phyloP scores from a whole-genome alignment of 768 basidiomycete species.

The Daedaleopsis sinensis region DNA sequence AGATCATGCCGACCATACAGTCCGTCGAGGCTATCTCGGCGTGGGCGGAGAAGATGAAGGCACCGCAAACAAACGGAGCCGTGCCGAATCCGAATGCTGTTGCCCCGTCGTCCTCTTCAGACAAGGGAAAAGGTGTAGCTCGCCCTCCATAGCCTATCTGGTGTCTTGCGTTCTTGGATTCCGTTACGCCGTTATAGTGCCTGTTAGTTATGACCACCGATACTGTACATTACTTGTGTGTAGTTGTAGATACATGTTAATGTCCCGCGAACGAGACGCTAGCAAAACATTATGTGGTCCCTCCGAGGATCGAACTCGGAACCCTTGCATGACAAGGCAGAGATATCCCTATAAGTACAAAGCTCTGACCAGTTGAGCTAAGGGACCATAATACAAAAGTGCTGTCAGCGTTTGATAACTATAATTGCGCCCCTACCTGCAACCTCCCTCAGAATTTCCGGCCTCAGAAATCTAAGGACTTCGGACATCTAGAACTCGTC shows the following conservation, averaged over 20 bases:
- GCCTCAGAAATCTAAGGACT: too few relatives aligned
- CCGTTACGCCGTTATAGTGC: not conserved
- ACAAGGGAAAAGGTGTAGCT: slow-evolving; percentile 4
- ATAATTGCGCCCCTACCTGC: too few relatives aligned
- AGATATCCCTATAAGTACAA: slow-evolving; percentile 62
- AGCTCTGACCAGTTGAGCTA: slow-evolving; percentile 65
- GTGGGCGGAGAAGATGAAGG: slow-evolving; percentile 20
- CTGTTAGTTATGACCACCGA: too few relatives aligned
- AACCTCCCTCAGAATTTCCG: too few relatives aligned
- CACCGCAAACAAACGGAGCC: not conserved
- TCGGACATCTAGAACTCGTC: too few relatives aligned
- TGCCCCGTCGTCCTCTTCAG: not conserved
- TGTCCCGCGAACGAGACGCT: not conserved
- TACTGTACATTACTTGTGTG: too few relatives aligned
- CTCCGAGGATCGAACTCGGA: slow-evolving; percentile 67
- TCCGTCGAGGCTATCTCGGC: slow-evolving; percentile 22
- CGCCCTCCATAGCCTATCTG: not conserved
- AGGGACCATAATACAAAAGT: slow-evolving; percentile 39
- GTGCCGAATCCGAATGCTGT: not conserved
- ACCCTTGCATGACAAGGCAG: slow-evolving; percentile 52
- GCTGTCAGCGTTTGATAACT: slow-evolving; percentile 18
- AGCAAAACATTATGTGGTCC: slow-evolving; percentile 39
- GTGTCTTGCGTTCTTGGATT: not conserved
- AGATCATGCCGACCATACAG: slow-evolving; percentile 19
- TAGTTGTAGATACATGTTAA: too few relatives aligned